Percentiles rank a stretch among this genome's conserved stretches.
Evolutionary conservation across 805 yeast species (phyloP).

Genomic region (Cyberlindnera euphorbiae): DNA sequence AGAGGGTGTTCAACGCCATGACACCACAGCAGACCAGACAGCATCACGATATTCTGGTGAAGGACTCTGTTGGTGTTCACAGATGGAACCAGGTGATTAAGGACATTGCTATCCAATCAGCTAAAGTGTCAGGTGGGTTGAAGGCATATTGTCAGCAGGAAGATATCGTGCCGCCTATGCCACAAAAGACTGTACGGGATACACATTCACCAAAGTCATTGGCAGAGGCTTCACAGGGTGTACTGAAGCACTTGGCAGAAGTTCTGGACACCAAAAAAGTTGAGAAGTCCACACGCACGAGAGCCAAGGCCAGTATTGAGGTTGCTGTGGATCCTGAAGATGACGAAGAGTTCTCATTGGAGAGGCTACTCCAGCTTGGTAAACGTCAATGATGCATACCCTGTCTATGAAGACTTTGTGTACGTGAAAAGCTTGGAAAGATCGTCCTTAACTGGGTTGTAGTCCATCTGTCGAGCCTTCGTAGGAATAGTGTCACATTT

Average conservation of each 20-base stretch:
- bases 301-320: conserved; percentile 1
- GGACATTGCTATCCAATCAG: conserved; percentile 12
- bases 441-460: conserved; percentile 2
- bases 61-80: conserved; percentile 23
- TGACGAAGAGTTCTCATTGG: conserved; percentile 10
- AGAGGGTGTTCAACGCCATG: conserved; percentile 19
- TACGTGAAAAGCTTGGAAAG: conserved; percentile 7
- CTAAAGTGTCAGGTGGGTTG: conserved; percentile 4
- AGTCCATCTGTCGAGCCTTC: background rate
- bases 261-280: conserved; percentile 21
- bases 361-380: conserved; percentile 5
- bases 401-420: background rate
- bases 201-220: conserved; percentile 16
- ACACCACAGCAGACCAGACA: background rate
- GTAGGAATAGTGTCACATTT: background rate
- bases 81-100: conserved; percentile 16
- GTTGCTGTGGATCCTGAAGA: conserved; percentile 2
- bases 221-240: conserved; percentile 9
- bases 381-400: conserved; percentile 1
- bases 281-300: conserved; percentile 10
- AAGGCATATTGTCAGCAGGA: conserved; percentile 13
- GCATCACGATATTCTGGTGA: conserved; percentile 24
- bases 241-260: conserved; percentile 10
- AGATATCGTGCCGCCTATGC: conserved; percentile 27
- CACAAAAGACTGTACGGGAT: conserved; percentile 19